Base-by-base conservation (phyloP, 1,139 yeast genomes). In the Zygosaccharomyces pseudobailii region DNA sequence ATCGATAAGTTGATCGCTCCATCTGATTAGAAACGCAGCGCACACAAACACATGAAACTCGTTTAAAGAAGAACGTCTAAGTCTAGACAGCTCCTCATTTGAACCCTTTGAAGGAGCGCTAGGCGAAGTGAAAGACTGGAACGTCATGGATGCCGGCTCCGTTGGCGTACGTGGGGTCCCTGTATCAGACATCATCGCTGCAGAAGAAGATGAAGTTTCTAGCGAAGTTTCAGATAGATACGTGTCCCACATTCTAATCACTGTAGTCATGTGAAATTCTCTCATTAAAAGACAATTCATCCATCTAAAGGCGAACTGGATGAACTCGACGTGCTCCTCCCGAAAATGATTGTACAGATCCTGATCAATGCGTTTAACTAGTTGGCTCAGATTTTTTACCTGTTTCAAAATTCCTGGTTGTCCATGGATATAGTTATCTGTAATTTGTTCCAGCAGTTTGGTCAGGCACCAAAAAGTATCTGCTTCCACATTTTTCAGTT, bases 221-320 rank as follows among this genome's bases (percentile, higher is more conserved):
- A 58, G 49, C 1, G 68, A 65, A 4, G 86, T 87, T 64, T 92
- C 97, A 43, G 96, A 82, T 46, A 92, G 70, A 65, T 92, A 92
- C 0, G 99, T 90, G 63, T 92, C 99, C 98, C 98, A 92, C 96
- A 92, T 92, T 46, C 99, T 74, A 25, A 89, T 81, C 6, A 92
- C 87, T 50, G 88, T 76, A 34, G 74, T 73, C 58, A 92, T 81
- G 40, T 84, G 80, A 38, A 92, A 74, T 62, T 92, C 99, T 55
- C 99, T 77, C 99, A 92, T 92, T 46, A 92, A 72, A 58, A 92
- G 71, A 69, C 99, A 92, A 68, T 94, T 92, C 97, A 94, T 94
- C 99, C 99, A 92, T 55, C 99, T 75, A 70, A 92, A 94, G 25
- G 96, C 80, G 68, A 92, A 92, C 65, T 94, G 98, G 55, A 94